Evolutionary conservation across 2,329 filamentous ascomycete species (phyloP), one percentile per base, ranked within the genome.

Genomic region (Gremmenia infestans): DNA sequence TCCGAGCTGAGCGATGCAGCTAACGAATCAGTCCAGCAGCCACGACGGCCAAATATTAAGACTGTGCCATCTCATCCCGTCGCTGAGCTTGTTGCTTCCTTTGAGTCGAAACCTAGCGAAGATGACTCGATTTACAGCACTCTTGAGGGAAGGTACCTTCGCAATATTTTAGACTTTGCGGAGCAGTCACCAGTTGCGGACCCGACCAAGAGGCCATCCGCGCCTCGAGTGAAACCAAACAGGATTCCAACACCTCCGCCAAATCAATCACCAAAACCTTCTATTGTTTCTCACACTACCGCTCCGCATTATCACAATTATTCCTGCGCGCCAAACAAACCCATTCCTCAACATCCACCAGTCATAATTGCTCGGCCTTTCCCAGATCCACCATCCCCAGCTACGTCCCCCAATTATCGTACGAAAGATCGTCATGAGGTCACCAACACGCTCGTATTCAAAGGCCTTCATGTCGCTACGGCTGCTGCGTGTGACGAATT

Each of bases 401-500:
- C 45, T 1, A 54, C 46, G 36, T 45, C 49, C 47, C 37, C 35
- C 37, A 51, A 35, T 23, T 19, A 36, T 25, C 15, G 19, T 46
- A 12, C 25, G 36, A 48, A 11, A 19, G 50, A 25, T 25, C 5
- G 35, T 32, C 28, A 11, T 12, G 23, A 17, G 12, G 75, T 81
- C 32, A 69, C 68, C 23, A 76, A 83, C 63, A 72, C 74, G 47
- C 78, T 81, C 63, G 76, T 84, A 3, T 73, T 83, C 49, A 73
- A 75, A 50, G 81, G 81, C 0, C 69, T 85, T 11, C 78, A 79
- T 57, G 75, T 83, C 40, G 80, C 80, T 5, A 75, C 79, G 32
- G 78, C 77, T 5, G 81, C 81, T 11, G 81, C 81, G 4, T 81
- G 80, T 50, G 77, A 83, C 54, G 75, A 80, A 54, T 70, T 75